Evolutionary conservation across 2,329 filamentous ascomycete species (phyloP), one percentile per base, ranked within the genome.

Genomic region (Sordariomycetes sp.): DNA sequence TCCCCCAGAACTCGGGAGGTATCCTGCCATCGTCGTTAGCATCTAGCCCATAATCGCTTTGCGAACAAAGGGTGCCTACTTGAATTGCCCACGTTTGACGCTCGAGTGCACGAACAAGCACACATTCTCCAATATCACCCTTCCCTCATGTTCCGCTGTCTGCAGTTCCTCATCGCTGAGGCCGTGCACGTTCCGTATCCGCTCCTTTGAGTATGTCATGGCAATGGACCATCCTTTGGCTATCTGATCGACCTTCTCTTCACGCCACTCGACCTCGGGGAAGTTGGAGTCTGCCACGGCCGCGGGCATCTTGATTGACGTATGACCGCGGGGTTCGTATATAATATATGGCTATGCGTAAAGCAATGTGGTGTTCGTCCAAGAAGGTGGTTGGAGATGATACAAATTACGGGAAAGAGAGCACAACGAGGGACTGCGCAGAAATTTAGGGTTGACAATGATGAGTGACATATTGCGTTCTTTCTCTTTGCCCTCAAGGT

Each of bases 101-200:
- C 56, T 58, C 17, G 55, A 49, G 34, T 61, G 58, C 17, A 61
- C 47, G 33, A 61, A 61, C n/a, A 61, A 38, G 29, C 58, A 61
- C 11, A 57, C 46, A 7, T 57, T 61, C 44, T 61, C 58, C 21
- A 61, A 43, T 10, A 61, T 49, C 16, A 61, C 37, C 8, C 42
- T 45, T 4, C 58, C 58, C 19, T 57, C 50, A 8, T 49, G 44
- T 29, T 48, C 42, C 1, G 55, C 57, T 12, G 44, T 42, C 19
- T 54, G 48, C 17, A 61, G 43, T 39, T 59, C 46, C 14, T 51
- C 46, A n/a, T 48, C 46, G n/a, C 53, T 43, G 32, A 55, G 46
- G 17, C 47, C 44, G 29, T 54, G 44, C 12, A 60, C 45, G n/a
- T 48, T 44, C 29, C 49, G 43, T 8, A 61, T 35, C 9, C 58